Percentiles rank a stretch among this genome's conserved stretches.
phyloP scores from a whole-genome alignment of 2,329 filamentous ascomycete species.

The Magnaporthiopsis rhizophila region DNA sequence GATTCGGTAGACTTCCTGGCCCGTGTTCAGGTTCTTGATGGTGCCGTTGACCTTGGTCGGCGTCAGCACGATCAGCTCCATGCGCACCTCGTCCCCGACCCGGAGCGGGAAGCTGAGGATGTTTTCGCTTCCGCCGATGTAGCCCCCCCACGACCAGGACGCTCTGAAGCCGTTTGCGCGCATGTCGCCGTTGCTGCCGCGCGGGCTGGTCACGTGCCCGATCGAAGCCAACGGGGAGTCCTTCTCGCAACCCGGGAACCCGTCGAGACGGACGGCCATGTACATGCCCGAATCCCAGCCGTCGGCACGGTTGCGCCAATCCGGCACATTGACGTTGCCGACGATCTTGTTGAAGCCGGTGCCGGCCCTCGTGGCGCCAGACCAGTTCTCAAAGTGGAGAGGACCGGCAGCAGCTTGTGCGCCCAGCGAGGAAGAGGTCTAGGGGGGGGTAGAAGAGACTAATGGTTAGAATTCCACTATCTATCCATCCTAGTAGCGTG shows the following conservation, averaged over 20 bases:
- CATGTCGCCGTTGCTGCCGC: background rate
- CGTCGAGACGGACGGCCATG: background rate
- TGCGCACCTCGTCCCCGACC: constrained; percentile 21
- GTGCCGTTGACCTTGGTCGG: constrained; percentile 9
- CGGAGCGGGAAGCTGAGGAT: background rate
- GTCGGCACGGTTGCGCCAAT: background rate
- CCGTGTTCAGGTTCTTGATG: constrained; percentile 23
- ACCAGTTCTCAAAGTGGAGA: background rate
- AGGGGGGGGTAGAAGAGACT: too few relatives aligned
- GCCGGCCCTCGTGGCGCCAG: too few relatives aligned
- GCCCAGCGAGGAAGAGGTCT: too few relatives aligned
- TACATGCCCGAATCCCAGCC: background rate
- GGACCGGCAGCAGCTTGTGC: too few relatives aligned
- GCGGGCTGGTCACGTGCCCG: background rate
- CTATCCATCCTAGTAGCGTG: too few relatives aligned
- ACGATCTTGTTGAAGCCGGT: background rate
- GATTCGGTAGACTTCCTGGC: constrained; percentile 39
- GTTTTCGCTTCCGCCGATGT: background rate
- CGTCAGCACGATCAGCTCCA: constrained; percentile 22
- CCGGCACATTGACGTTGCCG: background rate
- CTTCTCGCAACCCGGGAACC: too few relatives aligned
- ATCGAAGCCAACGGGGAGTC: background rate
- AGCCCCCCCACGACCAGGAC: background rate
- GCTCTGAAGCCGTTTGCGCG: background rate
- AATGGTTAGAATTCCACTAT: too few relatives aligned